phyloP scores from a whole-genome alignment of 108 stramenopile species.

The Pseudonitzschia delicatissima region DNA sequence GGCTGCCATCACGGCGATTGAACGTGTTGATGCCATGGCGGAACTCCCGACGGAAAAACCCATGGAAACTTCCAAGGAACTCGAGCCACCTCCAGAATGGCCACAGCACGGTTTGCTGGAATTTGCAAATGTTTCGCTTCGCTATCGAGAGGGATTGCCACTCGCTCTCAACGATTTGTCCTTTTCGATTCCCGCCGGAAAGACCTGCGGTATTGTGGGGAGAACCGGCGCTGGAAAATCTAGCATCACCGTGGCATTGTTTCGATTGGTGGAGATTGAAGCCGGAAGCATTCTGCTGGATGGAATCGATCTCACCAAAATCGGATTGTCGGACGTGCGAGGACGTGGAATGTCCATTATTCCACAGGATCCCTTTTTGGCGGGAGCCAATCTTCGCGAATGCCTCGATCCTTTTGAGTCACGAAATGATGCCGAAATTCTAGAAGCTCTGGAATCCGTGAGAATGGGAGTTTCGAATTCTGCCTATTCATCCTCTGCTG shows the following conservation, averaged over 20 bases:
- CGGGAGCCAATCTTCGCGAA: conserved; percentile 87
- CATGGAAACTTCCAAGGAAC: conserved; percentile 31
- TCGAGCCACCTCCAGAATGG: conserved; percentile 41
- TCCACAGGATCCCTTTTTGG: conserved; percentile 94
- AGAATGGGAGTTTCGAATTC: conserved; percentile 17
- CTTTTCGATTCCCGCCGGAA: conserved; percentile 62
- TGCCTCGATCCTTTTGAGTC: conserved; percentile 90
- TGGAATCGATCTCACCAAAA: conserved; percentile 64
- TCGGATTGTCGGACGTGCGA: conserved; percentile 78
- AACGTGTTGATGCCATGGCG: conserved; percentile 74
- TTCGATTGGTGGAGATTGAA: conserved; percentile 82
- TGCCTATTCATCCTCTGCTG: not conserved
- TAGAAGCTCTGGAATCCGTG: conserved; percentile 73
- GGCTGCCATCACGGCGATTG: conserved; percentile 84
- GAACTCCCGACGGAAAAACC: conserved; percentile 58
- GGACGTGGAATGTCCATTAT: conserved; percentile 86
- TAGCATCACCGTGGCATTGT: conserved; percentile 70
- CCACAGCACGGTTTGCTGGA: conserved; percentile 58
- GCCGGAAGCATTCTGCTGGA: conserved; percentile 76
- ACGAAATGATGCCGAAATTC: conserved; percentile 62
- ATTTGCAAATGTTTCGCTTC: conserved; percentile 66
- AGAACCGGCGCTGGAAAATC: conserved; percentile 71
- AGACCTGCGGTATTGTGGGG: conserved; percentile 74
- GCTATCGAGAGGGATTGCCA: conserved; percentile 72
- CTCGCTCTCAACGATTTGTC: conserved; percentile 72